Evolutionary conservation across 495 filamentous ascomycete species (phyloP).

Genomic region (Amphirosellinia nigrospora): DNA sequence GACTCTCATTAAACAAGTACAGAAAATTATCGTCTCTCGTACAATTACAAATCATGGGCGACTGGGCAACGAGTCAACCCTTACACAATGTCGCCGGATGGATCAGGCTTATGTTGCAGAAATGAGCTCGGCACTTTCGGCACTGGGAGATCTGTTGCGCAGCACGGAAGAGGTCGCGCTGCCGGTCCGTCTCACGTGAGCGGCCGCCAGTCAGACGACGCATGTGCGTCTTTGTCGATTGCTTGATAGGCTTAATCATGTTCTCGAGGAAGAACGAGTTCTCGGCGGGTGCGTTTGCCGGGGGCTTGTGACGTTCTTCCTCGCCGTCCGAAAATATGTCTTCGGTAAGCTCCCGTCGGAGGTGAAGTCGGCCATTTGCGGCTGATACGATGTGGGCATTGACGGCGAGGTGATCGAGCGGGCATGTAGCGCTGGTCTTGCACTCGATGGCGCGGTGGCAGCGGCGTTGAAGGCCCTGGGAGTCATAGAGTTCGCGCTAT

Average conservation of each 20-base stretch:
- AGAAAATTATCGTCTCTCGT: constrained; percentile 10
- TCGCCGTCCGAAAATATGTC: constrained; percentile 61
- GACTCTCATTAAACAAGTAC: background rate
- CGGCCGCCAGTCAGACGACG: constrained; percentile 69
- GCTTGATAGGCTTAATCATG: constrained; percentile 64
- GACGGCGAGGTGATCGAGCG: constrained; percentile 76
- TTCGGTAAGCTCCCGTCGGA: constrained; percentile 54
- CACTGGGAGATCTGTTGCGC: constrained; percentile 49
- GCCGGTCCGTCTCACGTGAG: constrained; percentile 65
- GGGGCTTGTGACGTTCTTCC: constrained; percentile 46
- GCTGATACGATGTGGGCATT: constrained; percentile 61
- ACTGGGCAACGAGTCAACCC: no score
- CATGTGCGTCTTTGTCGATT: constrained; percentile 64
- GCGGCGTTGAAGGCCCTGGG: constrained; percentile 60
- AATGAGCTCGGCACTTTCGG: constrained; percentile 63
- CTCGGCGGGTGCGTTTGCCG: constrained; percentile 44
- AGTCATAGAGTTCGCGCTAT: constrained; percentile 66
- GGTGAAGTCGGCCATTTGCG: constrained; percentile 62
- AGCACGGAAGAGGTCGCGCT: constrained; percentile 62
- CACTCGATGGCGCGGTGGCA: constrained; percentile 9
- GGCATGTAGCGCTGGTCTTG: constrained; percentile 65
- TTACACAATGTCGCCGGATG: constrained; percentile 21
- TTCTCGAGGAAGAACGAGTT: constrained; percentile 70
- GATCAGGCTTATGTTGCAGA: constrained; percentile 34
- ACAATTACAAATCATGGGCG: constrained; percentile 4